Percentiles rank a stretch among this genome's conserved stretches.
phyloP scores from a whole-genome alignment of 2,329 filamentous ascomycete genomes.

The Ceratocystis huliohia region DNA sequence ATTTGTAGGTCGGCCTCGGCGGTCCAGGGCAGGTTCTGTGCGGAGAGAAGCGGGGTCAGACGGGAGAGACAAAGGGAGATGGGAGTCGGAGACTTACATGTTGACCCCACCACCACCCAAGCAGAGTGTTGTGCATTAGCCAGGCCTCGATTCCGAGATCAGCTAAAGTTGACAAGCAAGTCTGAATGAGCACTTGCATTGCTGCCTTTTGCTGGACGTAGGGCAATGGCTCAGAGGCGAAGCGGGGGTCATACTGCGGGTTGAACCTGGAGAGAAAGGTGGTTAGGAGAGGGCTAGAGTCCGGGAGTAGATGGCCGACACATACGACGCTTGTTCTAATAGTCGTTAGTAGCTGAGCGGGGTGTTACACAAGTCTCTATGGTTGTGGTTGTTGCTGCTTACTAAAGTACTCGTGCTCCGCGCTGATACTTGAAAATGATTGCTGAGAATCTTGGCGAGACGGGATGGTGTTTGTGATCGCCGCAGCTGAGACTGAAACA shows the following conservation, averaged over 20 bases:
- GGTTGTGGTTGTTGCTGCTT: neutral
- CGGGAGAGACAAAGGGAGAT: neutral
- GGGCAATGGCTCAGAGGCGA: conserved; percentile 30
- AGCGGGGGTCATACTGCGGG: conserved; percentile 32
- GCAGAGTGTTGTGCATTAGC: conserved; percentile 71
- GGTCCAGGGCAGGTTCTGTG: conserved; percentile 61
- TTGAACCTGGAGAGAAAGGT: conserved; percentile 23
- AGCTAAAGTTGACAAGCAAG: conserved; percentile 57
- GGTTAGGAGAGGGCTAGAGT: conserved; percentile 12
- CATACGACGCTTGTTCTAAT: conserved; percentile 15
- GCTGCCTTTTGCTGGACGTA: conserved; percentile 48
- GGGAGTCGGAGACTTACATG: conserved; percentile 27
- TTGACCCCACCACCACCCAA: conserved; percentile 79
- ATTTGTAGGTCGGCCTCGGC: conserved; percentile 67
- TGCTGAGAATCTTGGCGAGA: neutral
- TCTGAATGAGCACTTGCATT: conserved; percentile 53
- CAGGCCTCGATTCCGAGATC: conserved; percentile 61
- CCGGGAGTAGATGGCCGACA: neutral
- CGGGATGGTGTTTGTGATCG: neutral
- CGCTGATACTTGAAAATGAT: neutral
- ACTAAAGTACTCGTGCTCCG: neutral
- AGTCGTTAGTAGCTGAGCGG: neutral
- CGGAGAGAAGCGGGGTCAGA: conserved; percentile 14
- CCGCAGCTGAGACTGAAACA: conserved; percentile 1
- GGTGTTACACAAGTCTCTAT: neutral